phyloP scores from a whole-genome alignment of 78 protist species.

The Mantamonas sphyraenae region DNA sequence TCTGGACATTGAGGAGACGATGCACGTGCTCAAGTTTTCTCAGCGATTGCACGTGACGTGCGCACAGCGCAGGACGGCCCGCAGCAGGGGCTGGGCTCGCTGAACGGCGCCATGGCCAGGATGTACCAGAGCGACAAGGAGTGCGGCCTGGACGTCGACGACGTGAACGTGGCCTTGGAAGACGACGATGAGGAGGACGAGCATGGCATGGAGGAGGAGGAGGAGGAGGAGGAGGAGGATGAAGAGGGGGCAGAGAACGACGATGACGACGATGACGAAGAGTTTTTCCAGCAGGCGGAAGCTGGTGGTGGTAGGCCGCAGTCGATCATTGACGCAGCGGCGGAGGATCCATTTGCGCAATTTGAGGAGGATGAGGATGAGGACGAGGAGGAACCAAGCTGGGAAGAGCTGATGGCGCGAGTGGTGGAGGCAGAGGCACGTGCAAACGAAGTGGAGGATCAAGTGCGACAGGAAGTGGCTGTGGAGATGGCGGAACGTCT shows the following conservation, averaged over 20 bases:
- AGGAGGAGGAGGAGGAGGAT: neutral
- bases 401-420: neutral
- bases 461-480: neutral
- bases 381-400: neutral
- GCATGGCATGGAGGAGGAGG: neutral
- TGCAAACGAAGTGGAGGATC: neutral
- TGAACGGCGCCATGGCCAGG: too few species aligned
- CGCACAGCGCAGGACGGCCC: too few species aligned
- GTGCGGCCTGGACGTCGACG: too few species aligned
- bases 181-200: too few species aligned
- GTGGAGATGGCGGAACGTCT: neutral
- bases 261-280: neutral
- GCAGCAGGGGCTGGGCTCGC: too few species aligned
- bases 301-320: neutral
- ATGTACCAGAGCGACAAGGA: too few species aligned
- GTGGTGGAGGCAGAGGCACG: neutral
- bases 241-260: neutral
- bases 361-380: neutral
- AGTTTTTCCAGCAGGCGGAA: neutral
- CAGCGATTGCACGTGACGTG: conserved; percentile 53
- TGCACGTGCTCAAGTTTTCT: conserved; percentile 49
- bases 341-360: neutral
- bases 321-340: neutral
- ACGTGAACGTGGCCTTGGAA: too few species aligned
- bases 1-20: conserved; percentile 45